These are phyloP conservation scores for Vaccinium vitisidaea DNA, from an alignment of 148 eudicot species.

Conservation along the genomic window DNA sequence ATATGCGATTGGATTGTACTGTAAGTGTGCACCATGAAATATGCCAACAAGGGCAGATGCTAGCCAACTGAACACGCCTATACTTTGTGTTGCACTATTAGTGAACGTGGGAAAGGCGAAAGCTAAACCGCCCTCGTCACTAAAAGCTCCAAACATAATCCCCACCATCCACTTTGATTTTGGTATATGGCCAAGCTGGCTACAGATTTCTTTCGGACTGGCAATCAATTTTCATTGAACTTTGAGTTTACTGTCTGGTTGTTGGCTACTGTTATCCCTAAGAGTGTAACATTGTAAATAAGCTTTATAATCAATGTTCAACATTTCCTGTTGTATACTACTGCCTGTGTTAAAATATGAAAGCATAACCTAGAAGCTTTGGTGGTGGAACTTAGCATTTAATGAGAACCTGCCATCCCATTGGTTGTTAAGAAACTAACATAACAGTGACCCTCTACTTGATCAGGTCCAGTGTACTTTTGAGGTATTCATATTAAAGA, in stretches of 20 bases:
- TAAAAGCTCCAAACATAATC: background rate
- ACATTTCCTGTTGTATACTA: background rate
- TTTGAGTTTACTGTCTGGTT: background rate
- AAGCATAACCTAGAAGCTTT: background rate
- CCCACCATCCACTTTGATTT: background rate
- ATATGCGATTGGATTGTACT: background rate
- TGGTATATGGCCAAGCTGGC: background rate
- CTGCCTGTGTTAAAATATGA: background rate
- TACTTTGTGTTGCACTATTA: background rate
- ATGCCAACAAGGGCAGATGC: background rate
- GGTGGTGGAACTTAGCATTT: background rate
- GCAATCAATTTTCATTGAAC: background rate
- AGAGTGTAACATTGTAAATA: background rate
- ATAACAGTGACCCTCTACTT: background rate
- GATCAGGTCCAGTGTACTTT: background rate
- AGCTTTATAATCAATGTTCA: background rate
- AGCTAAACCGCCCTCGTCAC: background rate
- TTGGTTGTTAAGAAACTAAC: no score
- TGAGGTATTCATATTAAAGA: background rate
- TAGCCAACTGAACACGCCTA: background rate
- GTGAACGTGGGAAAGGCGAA: background rate
- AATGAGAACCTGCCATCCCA: background rate
- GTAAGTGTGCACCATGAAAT: background rate
- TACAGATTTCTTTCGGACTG: background rate
- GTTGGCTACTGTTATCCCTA: background rate